phyloP scores from a whole-genome alignment of 2,329 filamentous ascomycete species.

The Botrytis pseudocinerea region DNA sequence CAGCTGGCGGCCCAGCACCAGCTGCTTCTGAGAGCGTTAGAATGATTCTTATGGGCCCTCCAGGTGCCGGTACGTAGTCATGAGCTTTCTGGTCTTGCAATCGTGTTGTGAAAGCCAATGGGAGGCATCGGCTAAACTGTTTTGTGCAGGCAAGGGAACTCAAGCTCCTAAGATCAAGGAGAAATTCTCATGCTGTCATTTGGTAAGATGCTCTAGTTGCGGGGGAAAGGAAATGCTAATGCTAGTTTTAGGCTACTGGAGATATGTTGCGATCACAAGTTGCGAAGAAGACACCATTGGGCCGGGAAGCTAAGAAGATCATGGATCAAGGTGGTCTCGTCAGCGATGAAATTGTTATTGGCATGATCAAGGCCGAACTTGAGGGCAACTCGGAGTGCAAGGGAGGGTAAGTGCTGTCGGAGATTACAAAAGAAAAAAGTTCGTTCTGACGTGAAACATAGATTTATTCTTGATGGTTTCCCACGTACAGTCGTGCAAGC shows the following conservation, averaged over 20 bases:
- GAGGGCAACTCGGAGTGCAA: constrained; percentile 93
- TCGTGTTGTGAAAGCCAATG: neutral
- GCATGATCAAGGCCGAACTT: constrained; percentile 98
- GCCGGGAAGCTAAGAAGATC: constrained; percentile 98
- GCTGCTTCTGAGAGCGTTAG: constrained; percentile 68
- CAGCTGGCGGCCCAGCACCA: constrained; percentile 54
- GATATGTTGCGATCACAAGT: constrained; percentile 99
- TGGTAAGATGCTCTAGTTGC: constrained; percentile 61
- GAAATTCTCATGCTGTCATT: constrained; percentile 93
- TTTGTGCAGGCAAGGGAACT: constrained; percentile 84
- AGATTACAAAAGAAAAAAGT: constrained; percentile 7
- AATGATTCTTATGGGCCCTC: constrained; percentile 97
- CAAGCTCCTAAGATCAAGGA: constrained; percentile 98
- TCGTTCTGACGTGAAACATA: constrained; percentile 44
- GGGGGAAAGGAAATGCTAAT: constrained; percentile 2
- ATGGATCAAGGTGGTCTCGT: constrained; percentile 98
- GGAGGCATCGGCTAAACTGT: constrained; percentile 32
- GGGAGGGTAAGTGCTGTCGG: constrained; percentile 70
- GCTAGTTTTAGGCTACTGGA: constrained; percentile 75
- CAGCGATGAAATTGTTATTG: constrained; percentile 98
- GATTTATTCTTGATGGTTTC: constrained; percentile 99
- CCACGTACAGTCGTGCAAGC: constrained; percentile 95
- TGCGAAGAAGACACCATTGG: constrained; percentile 92
- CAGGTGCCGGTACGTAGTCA: constrained; percentile 79
- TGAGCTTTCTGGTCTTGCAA: constrained; percentile 4